Evolutionary conservation across 768 basidiomycete genomes (phyloP), one percentile per base, ranked within the genome.

Genomic region (Crepidotus variabilis): DNA sequence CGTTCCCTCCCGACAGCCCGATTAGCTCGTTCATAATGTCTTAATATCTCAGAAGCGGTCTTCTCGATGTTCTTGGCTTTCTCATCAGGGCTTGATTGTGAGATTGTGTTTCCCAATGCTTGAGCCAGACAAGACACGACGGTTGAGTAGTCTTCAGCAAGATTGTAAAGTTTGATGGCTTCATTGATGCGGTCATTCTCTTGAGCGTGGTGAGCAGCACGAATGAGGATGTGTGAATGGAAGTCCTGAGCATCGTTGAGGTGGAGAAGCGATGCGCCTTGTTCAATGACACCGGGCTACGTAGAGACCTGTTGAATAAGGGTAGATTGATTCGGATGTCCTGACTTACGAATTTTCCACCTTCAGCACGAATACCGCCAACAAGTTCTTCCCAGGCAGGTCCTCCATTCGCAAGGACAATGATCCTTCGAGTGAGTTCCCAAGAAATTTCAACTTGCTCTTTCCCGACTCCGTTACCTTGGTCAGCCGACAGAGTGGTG

Each of bases 121-220:
- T 86, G 84, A 13, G 93, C 92, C 34, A 98, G 87, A 52, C 91
- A 92, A 6, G 85, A 79, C 43, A 98, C 83, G 54, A 98, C 96
- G 22, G 91, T 92, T 13, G 81, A 73, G 67, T 94, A 94, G 60
- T 95, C 90, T 33, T 92, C 91, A 1, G 95, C 95, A 35, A 98
- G 84, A 72, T 98, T 95, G 75, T 94, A 98, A 46, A 99, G 76
- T 67, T 94, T 93, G 75, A 98, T 94, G 2, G 94, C 94, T 68
- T 98, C 94, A 1, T 87, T 80, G 36, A 91, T 79, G 32, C 90
- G 88, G 64, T 92, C 87, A 64, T 94, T 94, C 53, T 88, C 82
- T 65, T 92, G 86, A 1, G 90, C 88, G 60, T 91, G 80, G 28
- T 80, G 80, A 0, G 96, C 96, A 0, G 95, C 92, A 6, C 84